These are phyloP conservation scores for Ophiosphaerella narmari DNA, from an alignment of 2,329 filamentous ascomycete genomes.

Conservation along the genomic window DNA sequence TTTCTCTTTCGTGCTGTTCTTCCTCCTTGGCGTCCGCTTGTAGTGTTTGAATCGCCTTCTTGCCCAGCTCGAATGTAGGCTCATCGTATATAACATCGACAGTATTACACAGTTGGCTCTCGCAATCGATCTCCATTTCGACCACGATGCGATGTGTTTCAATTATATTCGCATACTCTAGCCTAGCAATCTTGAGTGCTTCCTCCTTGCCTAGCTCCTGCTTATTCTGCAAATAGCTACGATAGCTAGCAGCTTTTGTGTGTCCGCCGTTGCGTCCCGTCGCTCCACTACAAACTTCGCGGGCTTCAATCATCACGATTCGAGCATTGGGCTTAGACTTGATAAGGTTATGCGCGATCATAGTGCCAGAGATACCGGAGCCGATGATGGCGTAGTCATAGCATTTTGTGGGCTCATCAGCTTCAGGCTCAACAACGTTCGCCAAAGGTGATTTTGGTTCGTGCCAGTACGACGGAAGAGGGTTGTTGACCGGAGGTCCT, in stretches of 20 bases:
- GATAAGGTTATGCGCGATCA: constrained; percentile 45
- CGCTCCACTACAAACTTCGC: constrained; percentile 45
- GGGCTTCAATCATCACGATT: constrained; percentile 49
- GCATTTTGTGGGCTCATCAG: constrained; percentile 17
- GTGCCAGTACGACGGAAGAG: constrained; percentile 51
- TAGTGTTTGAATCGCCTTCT: constrained; percentile 28
- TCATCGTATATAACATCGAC: constrained; percentile 63
- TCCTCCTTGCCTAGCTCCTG: constrained; percentile 52
- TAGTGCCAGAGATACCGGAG: constrained; percentile 48
- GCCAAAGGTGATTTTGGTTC: constrained; percentile 44
- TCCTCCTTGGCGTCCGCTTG: constrained; percentile 24
- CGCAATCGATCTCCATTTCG: constrained; percentile 50
- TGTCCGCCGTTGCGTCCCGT: constrained; percentile 54
- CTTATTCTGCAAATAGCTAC: constrained; percentile 56
- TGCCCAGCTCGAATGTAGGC: constrained; percentile 33
- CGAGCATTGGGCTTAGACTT: constrained; percentile 9
- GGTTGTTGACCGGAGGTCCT: constrained; percentile 35
- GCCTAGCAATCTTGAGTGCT: constrained; percentile 51
- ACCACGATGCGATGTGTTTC: constrained; percentile 61
- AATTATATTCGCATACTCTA: constrained; percentile 53
- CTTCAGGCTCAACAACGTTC: constrained; percentile 35
- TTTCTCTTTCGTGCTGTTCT: constrained; percentile 26
- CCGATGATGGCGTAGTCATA: constrained; percentile 48
- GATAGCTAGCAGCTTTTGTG: constrained; percentile 57
- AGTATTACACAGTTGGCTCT: constrained; percentile 58